Percentiles rank a stretch among this genome's conserved stretches.
These are phyloP conservation scores for Plasmodium gallinaceum DNA, from an alignment of 169 alveolate genomes.

Conservation along the genomic window DNA sequence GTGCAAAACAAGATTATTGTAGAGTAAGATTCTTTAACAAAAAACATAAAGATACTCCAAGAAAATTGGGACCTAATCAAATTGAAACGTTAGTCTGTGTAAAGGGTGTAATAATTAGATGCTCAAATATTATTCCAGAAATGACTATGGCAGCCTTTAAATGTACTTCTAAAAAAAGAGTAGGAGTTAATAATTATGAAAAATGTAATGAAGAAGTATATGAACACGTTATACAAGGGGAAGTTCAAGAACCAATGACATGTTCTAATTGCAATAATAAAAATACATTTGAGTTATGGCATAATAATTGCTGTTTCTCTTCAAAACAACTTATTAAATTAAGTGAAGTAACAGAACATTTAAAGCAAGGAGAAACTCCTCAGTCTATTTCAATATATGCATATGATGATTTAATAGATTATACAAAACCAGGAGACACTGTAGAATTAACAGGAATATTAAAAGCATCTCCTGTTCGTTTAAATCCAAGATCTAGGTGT, in stretches of 20 bases:
- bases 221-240: constrained; percentile 93
- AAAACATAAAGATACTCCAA: constrained; percentile 80
- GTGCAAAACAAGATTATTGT: constrained; percentile 85
- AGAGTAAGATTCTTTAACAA: constrained; percentile 85
- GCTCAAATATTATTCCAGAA: constrained; percentile 97
- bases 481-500: constrained; percentile 91
- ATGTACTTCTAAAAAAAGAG: constrained; percentile 92
- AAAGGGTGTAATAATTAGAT: constrained; percentile 96
- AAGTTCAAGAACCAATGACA: constrained; percentile 95
- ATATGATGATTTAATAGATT: constrained; percentile 96
- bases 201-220: constrained; percentile 91
- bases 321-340: constrained; percentile 95
- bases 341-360: constrained; percentile 94
- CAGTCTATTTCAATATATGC: constrained; percentile 91
- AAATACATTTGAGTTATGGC: constrained; percentile 94
- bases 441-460: constrained; percentile 97
- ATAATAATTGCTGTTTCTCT: constrained; percentile 94
- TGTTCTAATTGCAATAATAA: constrained; percentile 94
- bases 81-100: constrained; percentile 93
- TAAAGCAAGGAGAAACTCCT: constrained; percentile 96
- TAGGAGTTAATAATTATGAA: constrained; percentile 84
- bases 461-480: constrained; percentile 95
- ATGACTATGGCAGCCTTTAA: constrained; percentile 97
- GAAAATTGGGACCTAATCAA: constrained; percentile 87
- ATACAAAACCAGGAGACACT: constrained; percentile 97